phyloP scores from a whole-genome alignment of 208 protist genomes.

The Trypanosoma grayi region DNA sequence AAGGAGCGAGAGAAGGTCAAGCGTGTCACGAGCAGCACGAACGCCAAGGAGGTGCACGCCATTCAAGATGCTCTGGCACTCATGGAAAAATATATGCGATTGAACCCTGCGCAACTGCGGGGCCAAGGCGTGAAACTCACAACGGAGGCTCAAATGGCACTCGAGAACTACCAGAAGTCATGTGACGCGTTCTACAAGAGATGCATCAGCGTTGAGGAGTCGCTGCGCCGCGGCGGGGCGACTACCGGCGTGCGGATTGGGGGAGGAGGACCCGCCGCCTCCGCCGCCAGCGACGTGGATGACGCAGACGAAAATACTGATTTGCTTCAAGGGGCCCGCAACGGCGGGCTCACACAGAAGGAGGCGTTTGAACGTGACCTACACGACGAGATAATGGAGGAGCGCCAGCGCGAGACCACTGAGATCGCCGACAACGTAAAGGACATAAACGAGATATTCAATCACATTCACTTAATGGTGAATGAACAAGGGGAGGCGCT shows the following conservation, averaged over 20 bases:
- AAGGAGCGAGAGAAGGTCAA: conserved; percentile 76
- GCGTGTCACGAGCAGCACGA: conserved; percentile 47
- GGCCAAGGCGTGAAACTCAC: conserved; percentile 72
- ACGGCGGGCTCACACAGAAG: conserved; percentile 32
- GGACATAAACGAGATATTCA: conserved; percentile 87
- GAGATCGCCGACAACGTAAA: conserved; percentile 85
- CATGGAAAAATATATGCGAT: conserved; percentile 72
- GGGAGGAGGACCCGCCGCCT: conserved; percentile 8
- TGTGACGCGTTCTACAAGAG: conserved; percentile 85
- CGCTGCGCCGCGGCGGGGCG: conserved; percentile 25
- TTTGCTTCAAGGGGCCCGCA: conserved; percentile 11
- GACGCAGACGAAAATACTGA: conserved; percentile 29
- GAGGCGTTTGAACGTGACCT: conserved; percentile 71
- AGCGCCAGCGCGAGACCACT: conserved; percentile 67
- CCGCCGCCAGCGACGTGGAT: conserved; percentile 36
- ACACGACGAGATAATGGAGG: conserved; percentile 83
- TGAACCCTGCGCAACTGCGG: conserved; percentile 53
- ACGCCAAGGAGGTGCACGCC: conserved; percentile 58
- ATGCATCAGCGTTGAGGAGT: conserved; percentile 73
- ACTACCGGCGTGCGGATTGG: conserved; percentile 24
- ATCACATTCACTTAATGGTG: conserved; percentile 83
- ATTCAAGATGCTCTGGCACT: conserved; percentile 69
- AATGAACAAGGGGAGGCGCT: conserved; percentile 78
- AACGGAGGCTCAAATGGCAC: conserved; percentile 53
- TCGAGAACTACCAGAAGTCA: conserved; percentile 70